Conservation (phyloP, 768 basidiomycete genomes). For the Solioccasus polychromus region DNA sequence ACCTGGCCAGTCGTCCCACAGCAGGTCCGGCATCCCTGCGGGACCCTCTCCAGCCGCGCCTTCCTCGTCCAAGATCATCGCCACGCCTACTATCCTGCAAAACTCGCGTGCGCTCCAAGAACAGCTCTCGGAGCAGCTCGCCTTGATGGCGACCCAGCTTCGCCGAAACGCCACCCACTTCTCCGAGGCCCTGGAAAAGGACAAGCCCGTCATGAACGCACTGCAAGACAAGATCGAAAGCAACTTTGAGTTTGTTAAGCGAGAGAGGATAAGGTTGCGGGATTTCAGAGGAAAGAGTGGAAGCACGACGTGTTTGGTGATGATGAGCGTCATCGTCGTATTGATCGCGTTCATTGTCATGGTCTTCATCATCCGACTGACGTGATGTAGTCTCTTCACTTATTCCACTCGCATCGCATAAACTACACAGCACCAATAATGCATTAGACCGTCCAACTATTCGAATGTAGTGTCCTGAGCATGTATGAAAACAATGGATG, state of each 20-base stretch:
- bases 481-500: slow-evolving; percentile 1
- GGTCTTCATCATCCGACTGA: slow-evolving; percentile 70
- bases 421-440: slow-evolving; percentile 1
- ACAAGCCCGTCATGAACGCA: slow-evolving; percentile 65
- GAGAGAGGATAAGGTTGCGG: slow-evolving; percentile 57
- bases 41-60: slow-evolving; percentile 29
- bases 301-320: slow-evolving; percentile 69
- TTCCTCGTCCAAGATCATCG: slow-evolving; percentile 33
- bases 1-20: slow-evolving; percentile 2
- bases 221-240: slow-evolving; percentile 72
- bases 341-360: slow-evolving; percentile 65
- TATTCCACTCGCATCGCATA: neutral
- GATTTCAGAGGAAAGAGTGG: slow-evolving; percentile 63
- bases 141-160: slow-evolving; percentile 84
- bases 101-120: slow-evolving; percentile 67
- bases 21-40: slow-evolving; percentile 11
- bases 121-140: slow-evolving; percentile 70
- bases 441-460: slow-evolving; percentile 11
- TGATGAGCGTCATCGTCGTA: slow-evolving; percentile 65
- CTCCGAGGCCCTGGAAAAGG: slow-evolving; percentile 65
- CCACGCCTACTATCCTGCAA: slow-evolving; percentile 43
- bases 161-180: slow-evolving; percentile 83
- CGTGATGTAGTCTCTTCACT: slow-evolving; percentile 31
- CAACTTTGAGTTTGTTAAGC: slow-evolving; percentile 67
- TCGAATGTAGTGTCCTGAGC: slow-evolving; percentile 12